phyloP scores from a whole-genome alignment of 345 rosid species.

The Gossypium thurberi region DNA sequence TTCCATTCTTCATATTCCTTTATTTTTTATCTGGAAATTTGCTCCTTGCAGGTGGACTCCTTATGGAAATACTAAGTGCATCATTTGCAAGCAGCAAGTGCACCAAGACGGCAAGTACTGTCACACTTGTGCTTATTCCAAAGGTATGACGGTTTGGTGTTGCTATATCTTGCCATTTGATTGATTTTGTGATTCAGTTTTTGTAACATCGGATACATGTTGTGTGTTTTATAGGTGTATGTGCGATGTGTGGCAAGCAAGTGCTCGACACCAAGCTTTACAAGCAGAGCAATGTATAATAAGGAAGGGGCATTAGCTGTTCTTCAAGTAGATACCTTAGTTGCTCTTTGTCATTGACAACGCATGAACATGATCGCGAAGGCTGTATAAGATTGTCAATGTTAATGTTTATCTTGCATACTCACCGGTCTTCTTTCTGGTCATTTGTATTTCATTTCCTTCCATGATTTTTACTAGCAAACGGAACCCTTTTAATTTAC shows the following conservation, averaged over 20 bases:
- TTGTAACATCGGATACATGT: neutral
- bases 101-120: slow-evolving; percentile 97
- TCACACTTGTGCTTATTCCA: slow-evolving; percentile 93
- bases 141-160: slow-evolving; percentile 42
- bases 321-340: neutral
- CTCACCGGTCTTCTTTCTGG: neutral
- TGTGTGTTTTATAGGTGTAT: slow-evolving; percentile 56
- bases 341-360: neutral
- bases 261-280: slow-evolving; percentile 94
- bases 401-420: neutral
- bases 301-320: neutral
- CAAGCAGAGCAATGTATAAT: slow-evolving; percentile 88
- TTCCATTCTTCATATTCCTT: neutral
- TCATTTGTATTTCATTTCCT: neutral
- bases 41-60: slow-evolving; percentile 76
- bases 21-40: neutral
- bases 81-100: slow-evolving; percentile 96
- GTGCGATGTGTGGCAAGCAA: slow-evolving; percentile 99
- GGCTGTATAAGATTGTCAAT: slow-evolving; percentile 6
- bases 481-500: neutral
- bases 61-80: slow-evolving; percentile 80
- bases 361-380: neutral
- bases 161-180: neutral
- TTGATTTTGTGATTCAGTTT: neutral
- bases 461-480: neutral